Evolutionary conservation across 768 basidiomycete genomes (phyloP).

Genomic region (Amanita muscaria): DNA sequence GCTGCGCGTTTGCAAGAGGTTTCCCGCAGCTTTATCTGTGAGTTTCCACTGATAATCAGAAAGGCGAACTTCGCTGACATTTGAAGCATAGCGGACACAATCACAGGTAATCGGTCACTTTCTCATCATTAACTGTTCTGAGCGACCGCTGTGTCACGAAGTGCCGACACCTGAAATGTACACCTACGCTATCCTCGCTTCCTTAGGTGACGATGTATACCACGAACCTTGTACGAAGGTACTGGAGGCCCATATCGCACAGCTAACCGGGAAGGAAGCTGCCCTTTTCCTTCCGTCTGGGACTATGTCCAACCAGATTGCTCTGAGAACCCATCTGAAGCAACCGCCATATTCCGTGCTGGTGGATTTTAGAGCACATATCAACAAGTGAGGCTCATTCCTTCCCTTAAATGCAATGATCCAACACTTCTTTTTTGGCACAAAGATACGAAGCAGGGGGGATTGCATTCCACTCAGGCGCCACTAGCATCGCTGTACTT

Average conservation of each 20-base stretch:
- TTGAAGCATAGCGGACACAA: constrained; percentile 36
- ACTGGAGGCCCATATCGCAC: constrained; percentile 63
- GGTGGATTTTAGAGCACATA: constrained; percentile 82
- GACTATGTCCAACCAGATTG: constrained; percentile 85
- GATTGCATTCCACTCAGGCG: constrained; percentile 71
- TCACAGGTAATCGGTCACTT: constrained; percentile 39
- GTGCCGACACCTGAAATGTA: constrained; percentile 71
- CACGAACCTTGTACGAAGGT: constrained; percentile 52
- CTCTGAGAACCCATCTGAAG: constrained; percentile 75
- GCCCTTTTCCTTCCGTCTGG: constrained; percentile 83
- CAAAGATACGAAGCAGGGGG: constrained; percentile 83
- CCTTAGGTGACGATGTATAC: constrained; percentile 75
- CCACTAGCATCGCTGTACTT: constrained; percentile 51
- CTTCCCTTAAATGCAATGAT: too few relatives aligned
- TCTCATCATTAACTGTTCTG: too few relatives aligned
- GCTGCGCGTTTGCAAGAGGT: constrained; percentile 46
- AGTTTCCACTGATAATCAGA: constrained; percentile 16
- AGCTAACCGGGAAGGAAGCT: constrained; percentile 83
- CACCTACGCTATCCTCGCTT: constrained; percentile 54
- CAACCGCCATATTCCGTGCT: constrained; percentile 89
- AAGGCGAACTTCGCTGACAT: background rate
- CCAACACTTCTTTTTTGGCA: too few relatives aligned
- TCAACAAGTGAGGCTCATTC: constrained; percentile 53
- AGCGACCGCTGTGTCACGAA: constrained; percentile 15
- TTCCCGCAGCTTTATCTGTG: constrained; percentile 65